Base-by-base conservation (phyloP, 208 protist genomes). In the Leishmania major region DNA sequence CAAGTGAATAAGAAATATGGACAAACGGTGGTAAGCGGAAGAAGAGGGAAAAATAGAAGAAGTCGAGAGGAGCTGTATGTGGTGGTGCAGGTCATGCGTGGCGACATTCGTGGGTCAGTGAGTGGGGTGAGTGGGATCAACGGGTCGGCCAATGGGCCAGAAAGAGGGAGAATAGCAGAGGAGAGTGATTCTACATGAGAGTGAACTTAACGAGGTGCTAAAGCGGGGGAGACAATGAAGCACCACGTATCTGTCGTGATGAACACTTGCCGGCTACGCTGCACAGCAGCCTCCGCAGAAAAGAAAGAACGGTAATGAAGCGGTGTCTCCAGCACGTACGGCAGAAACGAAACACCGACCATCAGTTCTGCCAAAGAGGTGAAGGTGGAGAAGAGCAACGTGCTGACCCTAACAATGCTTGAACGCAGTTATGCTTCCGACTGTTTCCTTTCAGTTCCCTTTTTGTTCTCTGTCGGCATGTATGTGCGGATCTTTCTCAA, bases 11-110 rank as follows among this genome's bases (percentile, higher is more conserved):
- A 74, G 45, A 79, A 76, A 60, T 59, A 74, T 51, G 37, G 67
- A 64, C 62, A 43, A 77, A 79, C 53, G 73, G 53, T 28, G 25
- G n/a, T 15, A 77, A 35, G 53, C 13, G 57, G 49, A 84, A 86
- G 76, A 62, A 15, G 11, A 3, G 7, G 19, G 28, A 7, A 15
- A 35, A 60, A 53, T 2, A 77, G 72, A 28, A 64, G 17, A 51
- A 45, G 69, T 25, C 22, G 43, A 53, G 43, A 51, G 25, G 13
- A 15, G 19, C 15, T 69, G 31, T 69, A 22, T 69, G 31, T 40
- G 31, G n/a, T 17, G 60, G 60, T 49, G 64, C 11, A 11, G n/a
- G 64, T 43, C 22, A 69, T 40, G 64, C 13, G 64, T 22, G 1
- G 64, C 28, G 64, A 43, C 31, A 31, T 7, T 15, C 64, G 35